These are phyloP conservation scores for Geotrichum cucujoidarum DNA, from an alignment of 1,139 yeast species.

Conservation along the genomic window DNA sequence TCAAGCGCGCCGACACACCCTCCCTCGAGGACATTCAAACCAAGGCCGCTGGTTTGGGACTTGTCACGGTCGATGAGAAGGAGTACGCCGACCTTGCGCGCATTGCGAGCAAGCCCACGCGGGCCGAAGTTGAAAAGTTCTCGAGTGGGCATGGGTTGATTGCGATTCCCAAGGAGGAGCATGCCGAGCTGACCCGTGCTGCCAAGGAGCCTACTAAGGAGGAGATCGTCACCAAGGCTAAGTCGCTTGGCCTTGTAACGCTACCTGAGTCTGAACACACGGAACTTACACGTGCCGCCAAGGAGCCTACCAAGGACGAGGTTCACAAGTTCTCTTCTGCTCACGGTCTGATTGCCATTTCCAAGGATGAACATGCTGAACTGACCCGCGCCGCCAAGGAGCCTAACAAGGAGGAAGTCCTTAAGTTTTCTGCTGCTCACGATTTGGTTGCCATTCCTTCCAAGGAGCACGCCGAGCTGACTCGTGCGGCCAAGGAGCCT, in stretches of 20 bases:
- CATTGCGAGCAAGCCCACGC: constrained; percentile 25
- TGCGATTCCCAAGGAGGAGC: constrained; percentile 23
- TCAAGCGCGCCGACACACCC: constrained; percentile 24
- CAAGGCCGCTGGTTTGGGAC: constrained; percentile 35
- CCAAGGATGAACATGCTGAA: constrained; percentile 24
- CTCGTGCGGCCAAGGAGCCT: constrained; percentile 23
- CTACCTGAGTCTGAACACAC: constrained; percentile 23
- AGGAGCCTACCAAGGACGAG: constrained; percentile 27
- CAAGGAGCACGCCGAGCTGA: constrained; percentile 19
- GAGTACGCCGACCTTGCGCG: constrained; percentile 26
- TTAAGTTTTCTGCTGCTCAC: constrained; percentile 21
- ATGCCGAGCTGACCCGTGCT: constrained; percentile 29
- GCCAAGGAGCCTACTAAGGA: constrained; percentile 28
- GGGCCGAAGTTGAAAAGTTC: constrained; percentile 27
- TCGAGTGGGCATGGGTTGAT: constrained; percentile 26
- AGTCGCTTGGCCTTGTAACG: constrained; percentile 25
- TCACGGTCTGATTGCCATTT: constrained; percentile 34
- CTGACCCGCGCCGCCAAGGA: constrained; percentile 23
- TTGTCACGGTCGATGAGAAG: constrained; percentile 28
- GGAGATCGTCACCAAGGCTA: constrained; percentile 37
- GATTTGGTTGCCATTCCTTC: constrained; percentile 27
- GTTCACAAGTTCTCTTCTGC: constrained; percentile 32
- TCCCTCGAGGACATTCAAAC: constrained; percentile 30
- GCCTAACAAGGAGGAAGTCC: constrained; percentile 23
- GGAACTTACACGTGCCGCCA: constrained; percentile 22